Base-by-base conservation (phyloP, 495 filamentous ascomycete genomes). In the Penicillium malachiteum region DNA sequence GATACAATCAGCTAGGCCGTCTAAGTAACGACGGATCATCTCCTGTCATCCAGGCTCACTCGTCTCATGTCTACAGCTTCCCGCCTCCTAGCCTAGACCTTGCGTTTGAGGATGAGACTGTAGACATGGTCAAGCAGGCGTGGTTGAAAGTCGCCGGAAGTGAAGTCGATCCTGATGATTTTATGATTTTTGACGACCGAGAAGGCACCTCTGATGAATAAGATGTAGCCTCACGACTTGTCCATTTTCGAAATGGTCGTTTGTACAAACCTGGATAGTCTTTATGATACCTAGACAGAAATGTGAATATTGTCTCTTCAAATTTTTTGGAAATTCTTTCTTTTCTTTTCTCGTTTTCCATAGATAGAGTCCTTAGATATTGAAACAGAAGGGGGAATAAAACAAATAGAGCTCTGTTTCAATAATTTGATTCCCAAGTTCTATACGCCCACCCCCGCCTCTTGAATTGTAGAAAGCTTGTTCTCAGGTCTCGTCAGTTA, bases 61-160 rank as follows among this genome's bases (percentile, higher is more conserved):
- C 64, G 16, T 64, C 69, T 37, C 65, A 68, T 57, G 55, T 70
- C 40, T 54, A 71, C 14, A 58, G 52, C 57, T 70, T 92, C 45
- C 81, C 84, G 17, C 71, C 81, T 4, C 64, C 82, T 0, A 76
- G 79, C 38, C 72, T 84, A 31, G 84, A 85, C 52, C 76, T 92
- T 13, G 78, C 84, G 4, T 86, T 92, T 60, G 84, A 91, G 59
- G 90, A 95, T 66, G 63, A 69, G 7, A 70, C 79, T 10, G 65
- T 92, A 26, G 79, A 83, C 12, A 62, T 78, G 21, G 85, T 92
- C 16, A 77, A 79, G 52, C 70, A 78, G 32, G 82, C 81, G 12
- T 95, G 89, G 88, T 73, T 78, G 54, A 63, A 69, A 21, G 74
- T 91, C 7, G 73, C 85, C 55, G 83, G 81, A 14, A 76, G 79